phyloP scores from a whole-genome alignment of 805 yeast genomes.

The Nadsonia fulvescens region DNA sequence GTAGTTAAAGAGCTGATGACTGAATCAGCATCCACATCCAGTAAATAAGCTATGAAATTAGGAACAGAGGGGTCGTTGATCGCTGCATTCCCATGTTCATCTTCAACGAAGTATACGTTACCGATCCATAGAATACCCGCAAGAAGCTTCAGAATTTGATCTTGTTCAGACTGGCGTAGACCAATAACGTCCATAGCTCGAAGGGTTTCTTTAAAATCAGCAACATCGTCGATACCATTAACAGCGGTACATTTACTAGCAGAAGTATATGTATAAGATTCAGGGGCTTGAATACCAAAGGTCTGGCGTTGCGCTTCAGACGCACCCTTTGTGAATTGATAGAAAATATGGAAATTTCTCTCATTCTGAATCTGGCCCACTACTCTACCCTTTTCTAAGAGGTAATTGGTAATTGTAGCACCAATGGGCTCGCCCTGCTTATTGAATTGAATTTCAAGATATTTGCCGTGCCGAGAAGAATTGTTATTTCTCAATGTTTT shows the following conservation, averaged over 20 bases:
- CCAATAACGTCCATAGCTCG: constrained; percentile 84
- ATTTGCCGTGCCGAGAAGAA: constrained; percentile 85
- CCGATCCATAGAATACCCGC: constrained; percentile 91
- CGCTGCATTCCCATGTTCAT: constrained; percentile 70
- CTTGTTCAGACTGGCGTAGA: constrained; percentile 65
- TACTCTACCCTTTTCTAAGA: constrained; percentile 88
- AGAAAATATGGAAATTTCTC: constrained; percentile 92
- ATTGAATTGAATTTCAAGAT: constrained; percentile 79
- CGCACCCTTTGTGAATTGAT: constrained; percentile 87
- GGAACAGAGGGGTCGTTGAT: constrained; percentile 81
- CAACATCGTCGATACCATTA: constrained; percentile 65
- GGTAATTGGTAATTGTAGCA: constrained; percentile 88
- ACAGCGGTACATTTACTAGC: constrained; percentile 75
- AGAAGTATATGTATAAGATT: constrained; percentile 76
- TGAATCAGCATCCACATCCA: constrained; percentile 57
- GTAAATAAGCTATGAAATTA: constrained; percentile 77
- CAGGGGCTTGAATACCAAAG: constrained; percentile 88
- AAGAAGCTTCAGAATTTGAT: constrained; percentile 68
- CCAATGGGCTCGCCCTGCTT: constrained; percentile 73
- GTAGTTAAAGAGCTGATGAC: constrained; percentile 55
- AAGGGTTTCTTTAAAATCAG: constrained; percentile 65
- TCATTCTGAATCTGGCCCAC: constrained; percentile 88
- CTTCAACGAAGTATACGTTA: constrained; percentile 69
- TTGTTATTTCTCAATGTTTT: constrained; percentile 79
- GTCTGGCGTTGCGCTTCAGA: constrained; percentile 64